A percentile compares a stretch with the other conserved stretches of the same genome.
Conservation (phyloP, 1,284 basidiomycete species). For the Trametes pubescens region DNA sequence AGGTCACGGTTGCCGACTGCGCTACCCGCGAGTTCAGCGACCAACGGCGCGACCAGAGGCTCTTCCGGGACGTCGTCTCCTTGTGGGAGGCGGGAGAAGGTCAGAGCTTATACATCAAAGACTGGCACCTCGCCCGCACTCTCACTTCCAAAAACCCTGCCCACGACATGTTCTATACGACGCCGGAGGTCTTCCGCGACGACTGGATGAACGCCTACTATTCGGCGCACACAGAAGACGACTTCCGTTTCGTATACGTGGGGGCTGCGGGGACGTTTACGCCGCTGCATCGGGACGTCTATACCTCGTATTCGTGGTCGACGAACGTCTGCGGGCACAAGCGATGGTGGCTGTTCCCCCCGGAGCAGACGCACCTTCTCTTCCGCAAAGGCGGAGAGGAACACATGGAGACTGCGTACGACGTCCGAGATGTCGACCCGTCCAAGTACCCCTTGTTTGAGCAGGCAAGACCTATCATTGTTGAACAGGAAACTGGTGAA, state of each 20-base stretch:
- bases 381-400: conserved; percentile 36
- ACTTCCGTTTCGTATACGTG: conserved; percentile 45
- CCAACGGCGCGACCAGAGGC: conserved; percentile 35
- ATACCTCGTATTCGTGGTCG: conserved; percentile 46
- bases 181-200: conserved; percentile 42
- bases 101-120: conserved; percentile 42
- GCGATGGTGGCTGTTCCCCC: conserved; percentile 46
- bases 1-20: conserved; percentile 42
- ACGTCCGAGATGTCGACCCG: conserved; percentile 39
- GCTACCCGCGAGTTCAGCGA: conserved; percentile 41
- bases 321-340: conserved; percentile 44
- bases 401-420: conserved; percentile 36
- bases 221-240: conserved; percentile 40
- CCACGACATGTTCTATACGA: conserved; percentile 36
- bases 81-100: conserved; percentile 36
- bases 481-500: conserved; percentile 42
- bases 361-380: conserved; percentile 39
- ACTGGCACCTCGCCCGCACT: conserved; percentile 42
- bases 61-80: conserved; percentile 37
- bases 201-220: conserved; percentile 47
- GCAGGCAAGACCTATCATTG: conserved; percentile 35
- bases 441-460: conserved; percentile 32
- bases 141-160: not conserved
- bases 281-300: conserved; percentile 44
- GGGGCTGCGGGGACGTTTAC: conserved; percentile 43